Evolutionary conservation across 345 rosid species (phyloP).

Genomic region (Streptanthus diversifolius): DNA sequence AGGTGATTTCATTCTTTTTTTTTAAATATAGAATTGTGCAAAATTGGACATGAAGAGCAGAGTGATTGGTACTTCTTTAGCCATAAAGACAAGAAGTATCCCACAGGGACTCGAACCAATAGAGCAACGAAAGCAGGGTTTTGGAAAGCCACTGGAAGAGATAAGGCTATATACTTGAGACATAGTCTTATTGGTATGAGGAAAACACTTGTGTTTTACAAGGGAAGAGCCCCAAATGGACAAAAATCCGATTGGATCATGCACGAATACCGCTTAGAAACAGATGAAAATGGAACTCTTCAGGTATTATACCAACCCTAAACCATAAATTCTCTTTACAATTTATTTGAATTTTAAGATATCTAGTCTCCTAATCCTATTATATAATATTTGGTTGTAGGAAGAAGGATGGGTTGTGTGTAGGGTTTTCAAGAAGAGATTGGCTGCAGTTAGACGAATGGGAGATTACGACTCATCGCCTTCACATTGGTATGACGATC

Average conservation of each 20-base stretch:
- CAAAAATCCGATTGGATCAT: conserved; percentile 98
- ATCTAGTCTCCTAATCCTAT: not conserved
- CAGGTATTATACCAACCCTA: conserved; percentile 26
- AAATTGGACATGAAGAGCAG: conserved; percentile 85
- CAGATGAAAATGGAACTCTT: conserved; percentile 40
- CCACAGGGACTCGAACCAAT: conserved; percentile 96
- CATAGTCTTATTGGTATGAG: conserved; percentile 90
- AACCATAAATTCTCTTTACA: conserved; percentile 6
- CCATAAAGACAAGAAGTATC: conserved; percentile 97
- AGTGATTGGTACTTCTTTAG: conserved; percentile 99
- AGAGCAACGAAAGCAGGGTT: conserved; percentile 97
- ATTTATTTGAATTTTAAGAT: not conserved
- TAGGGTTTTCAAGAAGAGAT: conserved; percentile 87
- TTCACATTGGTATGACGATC: conserved; percentile 77
- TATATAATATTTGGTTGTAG: conserved; percentile 35
- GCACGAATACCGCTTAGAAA: conserved; percentile 97
- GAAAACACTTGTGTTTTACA: conserved; percentile 94
- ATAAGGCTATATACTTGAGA: conserved; percentile 76
- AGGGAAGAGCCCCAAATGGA: conserved; percentile 98
- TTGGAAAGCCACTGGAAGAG: conserved; percentile 99
- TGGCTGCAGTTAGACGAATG: conserved; percentile 60
- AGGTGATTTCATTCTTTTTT: not conserved
- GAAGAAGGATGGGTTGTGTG: conserved; percentile 99
- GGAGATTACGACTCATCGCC: conserved; percentile 64
- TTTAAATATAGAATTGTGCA: conserved; percentile 61